Conservation (phyloP, 192 early-diverging fungal species). For the Umbelopsis ramanniana region DNA sequence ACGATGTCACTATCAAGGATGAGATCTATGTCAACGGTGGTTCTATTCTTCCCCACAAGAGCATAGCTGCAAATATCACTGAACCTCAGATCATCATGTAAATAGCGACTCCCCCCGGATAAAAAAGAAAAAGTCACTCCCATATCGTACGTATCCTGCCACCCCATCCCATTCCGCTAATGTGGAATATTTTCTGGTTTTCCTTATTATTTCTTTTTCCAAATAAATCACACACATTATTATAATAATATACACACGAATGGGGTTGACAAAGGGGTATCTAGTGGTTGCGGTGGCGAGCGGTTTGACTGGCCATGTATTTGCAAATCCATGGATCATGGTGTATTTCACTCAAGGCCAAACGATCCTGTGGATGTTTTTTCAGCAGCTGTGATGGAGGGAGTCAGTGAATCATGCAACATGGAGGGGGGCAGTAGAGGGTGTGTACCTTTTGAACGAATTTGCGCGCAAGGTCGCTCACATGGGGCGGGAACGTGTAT, state of each 20-base stretch:
- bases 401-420: not conserved
- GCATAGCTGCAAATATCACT: conserved; percentile 83
- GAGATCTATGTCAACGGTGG: conserved; percentile 96
- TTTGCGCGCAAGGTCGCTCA: conserved; percentile 47
- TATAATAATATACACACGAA: not conserved
- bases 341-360: not conserved
- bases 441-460: conserved; percentile 14
- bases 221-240: not conserved
- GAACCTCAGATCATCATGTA: conserved; percentile 97
- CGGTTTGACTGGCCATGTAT: not conserved
- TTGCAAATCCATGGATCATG: conserved; percentile 16
- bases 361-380: not conserved
- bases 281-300: not conserved
- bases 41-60: conserved; percentile 95
- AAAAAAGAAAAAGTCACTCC: too few relatives aligned
- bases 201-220: too few relatives aligned
- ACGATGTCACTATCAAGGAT: conserved; percentile 94
- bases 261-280: not conserved
- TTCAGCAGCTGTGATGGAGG: not conserved
- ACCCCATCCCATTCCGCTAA: too few relatives aligned
- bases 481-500: conserved; percentile 72
- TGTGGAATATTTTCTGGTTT: too few relatives aligned
- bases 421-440: not conserved
- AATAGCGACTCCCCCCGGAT: conserved; percentile 28
- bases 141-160: too few relatives aligned